A percentile compares a stretch with the other conserved stretches of the same genome.
Evolutionary conservation across 768 basidiomycete species (phyloP).

Genomic region (Wakefieldia striispora): DNA sequence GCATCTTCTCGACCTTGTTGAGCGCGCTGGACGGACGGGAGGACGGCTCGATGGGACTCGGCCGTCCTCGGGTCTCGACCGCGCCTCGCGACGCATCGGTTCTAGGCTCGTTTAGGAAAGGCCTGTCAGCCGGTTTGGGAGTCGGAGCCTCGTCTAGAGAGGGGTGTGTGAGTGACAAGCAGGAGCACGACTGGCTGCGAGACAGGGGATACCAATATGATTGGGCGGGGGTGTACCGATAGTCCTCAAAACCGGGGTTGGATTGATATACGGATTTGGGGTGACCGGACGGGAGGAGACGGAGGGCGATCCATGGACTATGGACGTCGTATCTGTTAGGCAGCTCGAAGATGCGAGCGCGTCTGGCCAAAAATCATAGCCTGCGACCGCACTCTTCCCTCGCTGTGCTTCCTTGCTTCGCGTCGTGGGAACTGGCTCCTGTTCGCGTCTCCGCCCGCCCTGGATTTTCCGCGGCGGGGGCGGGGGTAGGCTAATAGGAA

Average conservation of each 20-base stretch:
- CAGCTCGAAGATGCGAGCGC: neutral
- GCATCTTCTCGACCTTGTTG: constrained; percentile 34
- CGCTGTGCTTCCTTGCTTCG: constrained; percentile 20
- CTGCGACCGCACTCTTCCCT: constrained; percentile 7
- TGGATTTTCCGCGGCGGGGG: constrained; percentile 32
- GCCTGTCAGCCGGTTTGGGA: constrained; percentile 6
- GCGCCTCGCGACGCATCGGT: constrained; percentile 2
- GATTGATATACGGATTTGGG: constrained; percentile 38
- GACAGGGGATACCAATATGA: constrained; percentile 16
- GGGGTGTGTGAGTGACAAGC: neutral
- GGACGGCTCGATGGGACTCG: constrained; percentile 3
- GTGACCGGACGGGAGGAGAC: constrained; percentile 21
- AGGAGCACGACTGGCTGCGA: neutral
- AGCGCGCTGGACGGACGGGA: constrained; percentile 26
- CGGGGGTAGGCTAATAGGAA: constrained; percentile 29
- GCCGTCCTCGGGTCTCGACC: constrained; percentile 3
- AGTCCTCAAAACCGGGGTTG: constrained; percentile 26
- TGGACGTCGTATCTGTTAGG: too few species aligned
- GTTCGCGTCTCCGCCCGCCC: constrained; percentile 17
- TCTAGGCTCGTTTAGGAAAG: neutral
- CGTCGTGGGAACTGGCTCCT: constrained; percentile 10
- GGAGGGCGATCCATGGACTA: neutral
- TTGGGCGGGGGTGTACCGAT: constrained; percentile 2
- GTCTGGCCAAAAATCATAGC: constrained; percentile 26
- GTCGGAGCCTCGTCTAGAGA: constrained; percentile 14